Evolutionary conservation across 495 filamentous ascomycete genomes (phyloP).

Genomic region (Hypoxylon intermedium): DNA sequence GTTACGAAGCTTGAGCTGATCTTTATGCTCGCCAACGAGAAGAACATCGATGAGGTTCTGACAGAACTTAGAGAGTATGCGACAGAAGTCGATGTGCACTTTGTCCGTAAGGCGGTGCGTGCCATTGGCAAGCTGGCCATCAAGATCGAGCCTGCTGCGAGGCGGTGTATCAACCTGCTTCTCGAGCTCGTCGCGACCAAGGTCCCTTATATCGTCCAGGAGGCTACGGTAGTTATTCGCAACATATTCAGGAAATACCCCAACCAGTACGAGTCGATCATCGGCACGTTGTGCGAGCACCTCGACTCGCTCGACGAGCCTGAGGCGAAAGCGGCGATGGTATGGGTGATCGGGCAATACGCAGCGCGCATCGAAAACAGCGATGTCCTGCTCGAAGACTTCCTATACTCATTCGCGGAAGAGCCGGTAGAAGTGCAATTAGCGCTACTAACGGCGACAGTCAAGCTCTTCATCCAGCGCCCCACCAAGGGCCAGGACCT

Average conservation of each 20-base stretch:
- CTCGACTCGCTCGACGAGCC: constrained; percentile 97
- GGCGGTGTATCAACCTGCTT: constrained; percentile 88
- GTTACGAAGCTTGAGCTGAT: constrained; percentile 98
- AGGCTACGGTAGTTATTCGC: constrained; percentile 98
- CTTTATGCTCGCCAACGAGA: constrained; percentile 97
- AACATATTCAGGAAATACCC: constrained; percentile 99
- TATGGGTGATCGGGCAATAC: constrained; percentile 99
- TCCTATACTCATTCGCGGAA: constrained; percentile 89
- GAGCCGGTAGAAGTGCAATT: constrained; percentile 95
- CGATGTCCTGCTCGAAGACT: constrained; percentile 92
- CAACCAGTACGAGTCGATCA: constrained; percentile 97
- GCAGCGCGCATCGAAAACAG: constrained; percentile 96
- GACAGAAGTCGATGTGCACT: constrained; percentile 98
- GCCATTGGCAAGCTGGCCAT: constrained; percentile 98
- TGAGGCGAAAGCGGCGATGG: constrained; percentile 99
- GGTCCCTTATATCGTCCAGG: constrained; percentile 98
- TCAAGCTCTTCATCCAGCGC: constrained; percentile 97
- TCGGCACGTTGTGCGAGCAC: constrained; percentile 92
- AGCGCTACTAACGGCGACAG: constrained; percentile 91
- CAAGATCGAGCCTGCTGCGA: constrained; percentile 95
- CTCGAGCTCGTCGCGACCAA: constrained; percentile 97
- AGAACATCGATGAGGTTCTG: constrained; percentile 94
- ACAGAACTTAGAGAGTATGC: constrained; percentile 97
- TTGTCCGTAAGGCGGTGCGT: constrained; percentile 95
- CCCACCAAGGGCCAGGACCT: constrained; percentile 94